These are phyloP conservation scores for Cercophora scortea DNA, from an alignment of 495 filamentous ascomycete species.

Conservation along the genomic window DNA sequence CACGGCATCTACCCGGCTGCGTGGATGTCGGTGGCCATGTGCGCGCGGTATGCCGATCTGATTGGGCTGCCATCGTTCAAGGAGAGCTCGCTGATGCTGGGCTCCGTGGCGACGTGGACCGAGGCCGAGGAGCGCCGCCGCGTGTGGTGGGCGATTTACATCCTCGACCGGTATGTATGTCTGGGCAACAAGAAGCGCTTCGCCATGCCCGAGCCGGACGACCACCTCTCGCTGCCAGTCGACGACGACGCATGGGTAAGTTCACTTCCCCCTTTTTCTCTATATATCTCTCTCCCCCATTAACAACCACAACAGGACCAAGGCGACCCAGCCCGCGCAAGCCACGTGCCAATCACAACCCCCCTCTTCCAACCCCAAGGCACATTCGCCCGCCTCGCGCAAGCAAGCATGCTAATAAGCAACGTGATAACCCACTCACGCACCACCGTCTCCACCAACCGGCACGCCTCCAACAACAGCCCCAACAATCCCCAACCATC, in stretches of 20 bases:
- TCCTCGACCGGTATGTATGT: conserved; percentile 39
- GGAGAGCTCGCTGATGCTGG: conserved; percentile 26
- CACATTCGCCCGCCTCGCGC: conserved; percentile 34
- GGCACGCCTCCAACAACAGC: neutral
- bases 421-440: conserved; percentile 16
- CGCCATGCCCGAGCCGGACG: conserved; percentile 31
- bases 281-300: neutral
- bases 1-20: conserved; percentile 43
- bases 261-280: conserved; percentile 1
- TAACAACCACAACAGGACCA: conserved; percentile 16
- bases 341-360: conserved; percentile 9
- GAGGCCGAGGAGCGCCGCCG: conserved; percentile 43
- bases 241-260: conserved; percentile 39
- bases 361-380: conserved; percentile 16
- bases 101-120: conserved; percentile 31
- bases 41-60: conserved; percentile 36
- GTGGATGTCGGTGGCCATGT: conserved; percentile 36
- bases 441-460: conserved; percentile 2
- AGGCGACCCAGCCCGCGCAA: conserved; percentile 15
- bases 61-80: conserved; percentile 35
- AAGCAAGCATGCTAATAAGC: conserved; percentile 23
- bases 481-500: neutral
- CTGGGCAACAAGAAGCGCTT: conserved; percentile 37
- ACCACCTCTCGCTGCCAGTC: conserved; percentile 31
- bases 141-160: conserved; percentile 45